Evolutionary conservation across 768 basidiomycete genomes (phyloP).

Genomic region (Termitomyces sp.): DNA sequence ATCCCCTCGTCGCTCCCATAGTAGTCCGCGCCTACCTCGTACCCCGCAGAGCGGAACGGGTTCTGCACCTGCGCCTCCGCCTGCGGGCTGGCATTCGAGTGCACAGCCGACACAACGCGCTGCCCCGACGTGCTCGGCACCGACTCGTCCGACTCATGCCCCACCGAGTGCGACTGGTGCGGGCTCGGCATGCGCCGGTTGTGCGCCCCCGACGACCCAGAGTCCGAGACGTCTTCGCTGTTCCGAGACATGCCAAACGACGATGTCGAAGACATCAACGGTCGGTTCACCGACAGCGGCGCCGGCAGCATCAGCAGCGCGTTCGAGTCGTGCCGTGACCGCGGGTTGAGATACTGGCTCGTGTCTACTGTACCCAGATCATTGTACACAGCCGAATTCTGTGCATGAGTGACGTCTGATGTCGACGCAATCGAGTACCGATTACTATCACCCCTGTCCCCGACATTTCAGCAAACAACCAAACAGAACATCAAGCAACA

Average conservation of each 20-base stretch:
- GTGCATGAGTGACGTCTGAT: slow-evolving; percentile 61
- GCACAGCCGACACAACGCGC: slow-evolving; percentile 24
- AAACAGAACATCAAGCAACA: background rate
- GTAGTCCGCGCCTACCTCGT: slow-evolving; percentile 28
- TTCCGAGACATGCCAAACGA: slow-evolving; percentile 38
- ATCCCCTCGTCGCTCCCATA: slow-evolving; percentile 20
- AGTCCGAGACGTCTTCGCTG: slow-evolving; percentile 42
- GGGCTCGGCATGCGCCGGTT: slow-evolving; percentile 39
- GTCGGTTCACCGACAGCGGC: slow-evolving; percentile 59
- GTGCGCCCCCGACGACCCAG: slow-evolving; percentile 35
- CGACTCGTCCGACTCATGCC: slow-evolving; percentile 35
- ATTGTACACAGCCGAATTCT: slow-evolving; percentile 36
- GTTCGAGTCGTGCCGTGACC: slow-evolving; percentile 64
- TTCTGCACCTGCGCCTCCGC: slow-evolving; percentile 19
- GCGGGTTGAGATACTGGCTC: slow-evolving; percentile 34
- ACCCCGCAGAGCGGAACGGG: slow-evolving; percentile 45
- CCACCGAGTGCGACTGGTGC: slow-evolving; percentile 21
- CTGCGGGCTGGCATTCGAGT: slow-evolving; percentile 19
- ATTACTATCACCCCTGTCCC: slow-evolving; percentile 30
- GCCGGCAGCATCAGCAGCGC: slow-evolving; percentile 71
- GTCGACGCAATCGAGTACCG: slow-evolving; percentile 78
- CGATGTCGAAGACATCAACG: slow-evolving; percentile 43
- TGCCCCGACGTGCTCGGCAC: slow-evolving; percentile 16
- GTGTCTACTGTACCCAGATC: slow-evolving; percentile 64
- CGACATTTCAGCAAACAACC: background rate